These are phyloP conservation scores for Stachybotrys chartarum DNA, from an alignment of 2,329 filamentous ascomycete genomes.

Conservation along the genomic window DNA sequence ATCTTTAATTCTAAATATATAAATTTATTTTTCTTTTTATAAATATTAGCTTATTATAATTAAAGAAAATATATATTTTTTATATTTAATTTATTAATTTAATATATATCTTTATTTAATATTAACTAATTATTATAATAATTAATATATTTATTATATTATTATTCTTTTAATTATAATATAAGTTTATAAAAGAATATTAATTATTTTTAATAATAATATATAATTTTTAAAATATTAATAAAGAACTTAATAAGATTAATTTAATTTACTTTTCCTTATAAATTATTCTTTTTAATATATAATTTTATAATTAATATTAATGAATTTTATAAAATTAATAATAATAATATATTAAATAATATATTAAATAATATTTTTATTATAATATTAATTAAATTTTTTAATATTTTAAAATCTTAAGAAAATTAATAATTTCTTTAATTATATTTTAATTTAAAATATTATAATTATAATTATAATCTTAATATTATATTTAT, in stretches of 20 bases:
- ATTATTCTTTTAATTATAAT: background rate
- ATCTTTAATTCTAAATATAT: background rate
- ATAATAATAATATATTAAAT: background rate
- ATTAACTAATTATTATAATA: background rate
- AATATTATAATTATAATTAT: background rate
- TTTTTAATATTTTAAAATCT: conserved; percentile 2
- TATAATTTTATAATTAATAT: background rate
- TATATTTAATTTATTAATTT: background rate
- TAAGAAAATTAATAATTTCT: conserved; percentile 1
- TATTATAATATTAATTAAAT: background rate
- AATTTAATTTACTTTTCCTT: background rate
- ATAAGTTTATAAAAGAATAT: background rate
- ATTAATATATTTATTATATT: background rate
- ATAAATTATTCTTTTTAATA: background rate
- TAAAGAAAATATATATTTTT: background rate
- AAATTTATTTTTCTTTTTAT: background rate
- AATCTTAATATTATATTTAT: too few species aligned
- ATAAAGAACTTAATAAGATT: conserved; percentile 1
- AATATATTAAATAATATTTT: conserved; percentile 1
- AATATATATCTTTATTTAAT: background rate
- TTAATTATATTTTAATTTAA: conserved; percentile 1
- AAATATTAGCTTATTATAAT: background rate
- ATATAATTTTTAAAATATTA: background rate
- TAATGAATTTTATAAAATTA: conserved; percentile 1
- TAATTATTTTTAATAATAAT: background rate